Percentiles rank a stretch among this genome's conserved stretches.
These are phyloP conservation scores for Tolypocladium guangdongense DNA, from an alignment of 2,329 filamentous ascomycete species.

Conservation along the genomic window DNA sequence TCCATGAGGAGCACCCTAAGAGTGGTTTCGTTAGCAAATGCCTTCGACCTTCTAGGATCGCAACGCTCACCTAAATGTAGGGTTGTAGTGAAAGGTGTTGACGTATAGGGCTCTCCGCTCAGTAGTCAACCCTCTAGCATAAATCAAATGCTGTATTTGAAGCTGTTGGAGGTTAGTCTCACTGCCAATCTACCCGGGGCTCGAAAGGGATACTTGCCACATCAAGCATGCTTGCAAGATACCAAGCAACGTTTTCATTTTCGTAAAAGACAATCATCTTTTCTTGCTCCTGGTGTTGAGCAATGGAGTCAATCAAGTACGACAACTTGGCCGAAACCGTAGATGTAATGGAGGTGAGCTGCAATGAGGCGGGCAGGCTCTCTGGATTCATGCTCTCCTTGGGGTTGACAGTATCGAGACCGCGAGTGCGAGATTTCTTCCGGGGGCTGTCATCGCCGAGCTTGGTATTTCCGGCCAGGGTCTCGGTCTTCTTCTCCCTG, in stretches of 20 bases:
- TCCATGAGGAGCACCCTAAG: conserved; percentile 74
- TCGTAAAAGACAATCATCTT: conserved; percentile 94
- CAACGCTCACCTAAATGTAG: conserved; percentile 40
- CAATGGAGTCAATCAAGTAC: conserved; percentile 67
- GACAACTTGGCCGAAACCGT: conserved; percentile 81
- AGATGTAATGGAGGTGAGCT: conserved; percentile 54
- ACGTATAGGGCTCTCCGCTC: conserved; percentile 64
- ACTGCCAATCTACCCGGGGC: not conserved
- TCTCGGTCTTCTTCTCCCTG: conserved; percentile 11
- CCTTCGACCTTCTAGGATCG: not conserved
- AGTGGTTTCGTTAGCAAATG: conserved; percentile 2
- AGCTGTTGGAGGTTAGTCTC: conserved; percentile 24
- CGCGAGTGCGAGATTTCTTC: conserved; percentile 19
- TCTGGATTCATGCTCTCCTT: conserved; percentile 11
- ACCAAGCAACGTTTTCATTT: conserved; percentile 75
- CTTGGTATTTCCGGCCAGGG: conserved; percentile 31
- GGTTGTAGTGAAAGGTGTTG: conserved; percentile 61
- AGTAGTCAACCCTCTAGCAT: conserved; percentile 51
- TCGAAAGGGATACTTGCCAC: conserved; percentile 32
- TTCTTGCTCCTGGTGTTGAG: conserved; percentile 56
- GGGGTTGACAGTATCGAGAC: conserved; percentile 12
- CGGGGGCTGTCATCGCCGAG: conserved; percentile 25
- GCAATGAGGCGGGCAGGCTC: conserved; percentile 34
- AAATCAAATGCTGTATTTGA: conserved; percentile 52
- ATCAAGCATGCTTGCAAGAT: conserved; percentile 74